These are phyloP conservation scores for Citrus medica DNA, from an alignment of 345 rosid genomes.

Conservation along the genomic window DNA sequence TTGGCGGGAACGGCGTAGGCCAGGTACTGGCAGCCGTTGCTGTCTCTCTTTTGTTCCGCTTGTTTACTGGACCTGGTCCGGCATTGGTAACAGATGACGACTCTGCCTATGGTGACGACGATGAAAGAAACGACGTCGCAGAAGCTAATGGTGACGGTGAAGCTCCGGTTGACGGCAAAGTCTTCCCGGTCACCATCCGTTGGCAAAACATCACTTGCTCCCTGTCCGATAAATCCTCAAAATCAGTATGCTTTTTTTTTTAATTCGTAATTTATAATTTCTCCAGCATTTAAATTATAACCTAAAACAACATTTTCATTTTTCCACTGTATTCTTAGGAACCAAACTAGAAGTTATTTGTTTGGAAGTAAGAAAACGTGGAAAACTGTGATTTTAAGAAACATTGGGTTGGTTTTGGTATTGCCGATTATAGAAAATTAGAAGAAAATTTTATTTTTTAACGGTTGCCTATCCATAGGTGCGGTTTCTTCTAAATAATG, in stretches of 20 bases:
- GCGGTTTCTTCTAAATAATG: slow-evolving; percentile 77
- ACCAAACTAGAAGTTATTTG: neutral
- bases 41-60: slow-evolving; percentile 68
- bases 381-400: neutral
- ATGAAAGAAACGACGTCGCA: neutral
- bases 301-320: too few species aligned
- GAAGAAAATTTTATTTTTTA: neutral
- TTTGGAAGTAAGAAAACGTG: neutral
- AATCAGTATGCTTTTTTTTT: slow-evolving; percentile 50
- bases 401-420: neutral
- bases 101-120: slow-evolving; percentile 23
- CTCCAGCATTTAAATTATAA: neutral
- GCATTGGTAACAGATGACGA: slow-evolving; percentile 55
- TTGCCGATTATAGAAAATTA: neutral
- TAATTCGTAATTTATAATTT: neutral
- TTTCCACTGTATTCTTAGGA: neutral
- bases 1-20: slow-evolving; percentile 74
- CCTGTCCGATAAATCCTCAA: slow-evolving; percentile 67
- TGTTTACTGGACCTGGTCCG: slow-evolving; percentile 81
- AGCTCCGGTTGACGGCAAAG: slow-evolving; percentile 37
- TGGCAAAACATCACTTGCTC: slow-evolving; percentile 89
- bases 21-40: slow-evolving; percentile 70
- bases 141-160: slow-evolving; percentile 19
- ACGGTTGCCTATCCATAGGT: slow-evolving; percentile 40
- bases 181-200: slow-evolving; percentile 71